These are phyloP conservation scores for Rhynchosporium secalis DNA, from an alignment of 2,329 filamentous ascomycete species.

Conservation along the genomic window DNA sequence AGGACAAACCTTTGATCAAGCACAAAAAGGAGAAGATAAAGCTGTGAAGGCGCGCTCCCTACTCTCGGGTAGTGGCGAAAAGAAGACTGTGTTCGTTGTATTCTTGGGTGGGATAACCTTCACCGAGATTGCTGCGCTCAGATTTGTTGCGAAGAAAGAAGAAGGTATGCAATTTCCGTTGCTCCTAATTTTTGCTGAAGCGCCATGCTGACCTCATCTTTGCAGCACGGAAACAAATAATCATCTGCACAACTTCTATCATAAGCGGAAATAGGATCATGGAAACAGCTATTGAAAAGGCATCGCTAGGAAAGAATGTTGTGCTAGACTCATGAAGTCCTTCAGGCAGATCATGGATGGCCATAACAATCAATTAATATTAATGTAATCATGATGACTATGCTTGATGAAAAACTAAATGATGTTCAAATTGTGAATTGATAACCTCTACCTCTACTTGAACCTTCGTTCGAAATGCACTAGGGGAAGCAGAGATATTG, in stretches of 20 bases:
- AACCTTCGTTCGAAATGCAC: slow-evolving; percentile 10
- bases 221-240: slow-evolving; percentile 71
- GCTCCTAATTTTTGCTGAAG: not conserved
- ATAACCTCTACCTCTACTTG: not conserved
- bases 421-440: not conserved
- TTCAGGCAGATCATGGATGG: not conserved
- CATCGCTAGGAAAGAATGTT: slow-evolving; percentile 33
- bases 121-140: slow-evolving; percentile 89
- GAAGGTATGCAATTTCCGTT: slow-evolving; percentile 50
- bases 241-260: slow-evolving; percentile 91
- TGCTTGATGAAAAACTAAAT: not conserved
- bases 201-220: slow-evolving; percentile 20
- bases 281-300: slow-evolving; percentile 75
- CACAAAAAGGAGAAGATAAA: slow-evolving; percentile 90
- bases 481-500: slow-evolving; percentile 17
- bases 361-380: slow-evolving; percentile 11
- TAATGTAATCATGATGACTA: slow-evolving; percentile 24
- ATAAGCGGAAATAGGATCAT: slow-evolving; percentile 89
- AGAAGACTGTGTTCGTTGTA: slow-evolving; percentile 92
- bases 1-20: slow-evolving; percentile 86
- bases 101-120: slow-evolving; percentile 97
- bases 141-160: slow-evolving; percentile 86
- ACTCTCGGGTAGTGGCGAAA: slow-evolving; percentile 70
- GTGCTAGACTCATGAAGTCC: slow-evolving; percentile 32
- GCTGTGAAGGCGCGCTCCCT: slow-evolving; percentile 83